Conservation (phyloP, 1,284 basidiomycete species). For the Prillingera fragicola region DNA sequence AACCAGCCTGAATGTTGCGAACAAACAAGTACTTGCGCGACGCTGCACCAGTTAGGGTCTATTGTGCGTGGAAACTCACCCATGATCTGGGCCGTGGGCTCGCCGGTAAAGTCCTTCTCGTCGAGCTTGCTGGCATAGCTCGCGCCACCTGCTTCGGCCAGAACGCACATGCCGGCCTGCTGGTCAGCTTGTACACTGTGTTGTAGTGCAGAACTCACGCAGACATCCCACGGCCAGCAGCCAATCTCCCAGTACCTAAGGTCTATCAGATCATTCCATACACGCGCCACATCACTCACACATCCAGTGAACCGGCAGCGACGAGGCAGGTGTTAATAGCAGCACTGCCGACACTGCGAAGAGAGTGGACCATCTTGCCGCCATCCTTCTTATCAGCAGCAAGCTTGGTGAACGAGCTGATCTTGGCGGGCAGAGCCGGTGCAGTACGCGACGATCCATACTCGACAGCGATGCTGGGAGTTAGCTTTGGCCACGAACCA, state of each 20-base stretch:
- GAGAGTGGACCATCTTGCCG: constrained; percentile 80
- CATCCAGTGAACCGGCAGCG: constrained; percentile 74
- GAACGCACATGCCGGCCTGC: constrained; percentile 83
- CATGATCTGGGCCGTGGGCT: constrained; percentile 61
- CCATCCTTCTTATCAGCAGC: constrained; percentile 65
- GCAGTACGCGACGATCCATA: constrained; percentile 72
- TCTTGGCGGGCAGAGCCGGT: constrained; percentile 67
- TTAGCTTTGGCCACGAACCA: background rate
- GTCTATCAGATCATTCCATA: constrained; percentile 4
- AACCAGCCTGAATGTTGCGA: constrained; percentile 41
- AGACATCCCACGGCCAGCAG: constrained; percentile 82
- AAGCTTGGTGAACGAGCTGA: constrained; percentile 65
- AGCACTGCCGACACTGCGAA: constrained; percentile 76
- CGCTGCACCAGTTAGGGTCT: constrained; percentile 36
- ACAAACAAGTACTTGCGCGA: constrained; percentile 85
- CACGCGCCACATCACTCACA: constrained; percentile 51
- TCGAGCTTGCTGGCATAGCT: constrained; percentile 62
- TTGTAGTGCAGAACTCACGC: constrained; percentile 51
- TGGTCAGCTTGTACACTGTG: background rate
- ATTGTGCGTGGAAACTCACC: constrained; percentile 19
- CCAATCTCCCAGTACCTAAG: constrained; percentile 72
- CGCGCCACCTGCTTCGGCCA: constrained; percentile 78
- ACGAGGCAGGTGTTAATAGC: constrained; percentile 78
- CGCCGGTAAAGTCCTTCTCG: constrained; percentile 2
- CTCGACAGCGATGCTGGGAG: constrained; percentile 66